Base-by-base conservation (phyloP, 108 stramenopile genomes). In the Cylindrotheca fusiformis region DNA sequence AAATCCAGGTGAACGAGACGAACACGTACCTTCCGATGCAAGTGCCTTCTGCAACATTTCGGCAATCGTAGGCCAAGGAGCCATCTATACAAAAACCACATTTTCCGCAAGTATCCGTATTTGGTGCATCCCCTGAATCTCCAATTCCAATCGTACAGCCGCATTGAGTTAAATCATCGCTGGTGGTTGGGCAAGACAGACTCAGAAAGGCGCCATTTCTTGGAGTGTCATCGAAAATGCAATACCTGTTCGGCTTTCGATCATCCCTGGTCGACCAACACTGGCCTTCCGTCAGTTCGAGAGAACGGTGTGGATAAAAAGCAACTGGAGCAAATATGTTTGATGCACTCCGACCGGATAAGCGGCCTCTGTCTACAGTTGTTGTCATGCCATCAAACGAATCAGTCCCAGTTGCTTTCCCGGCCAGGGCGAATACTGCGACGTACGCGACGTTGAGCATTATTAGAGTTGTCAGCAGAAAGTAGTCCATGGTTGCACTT, bases 81-180 rank as follows among this genome's bases (percentile, higher is more conserved):
- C 28, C 48, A 30, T 62, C 60, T 30, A 2, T 18, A 33, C 60
- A 62, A 25, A 62, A 62, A 17, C n/a, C 32, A 30, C 60, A 62
- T 3, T 22, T 21, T 6, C n/a, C 23, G 24, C 60, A 62, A 2
- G 60, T 62, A 29, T 33, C 20, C 19, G 60, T 62, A 29, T 62
- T 62, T 3, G 60, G 60, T 2, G 60, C 60, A 49, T 62, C 60
- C 23, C 26, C 47, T 12, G 48, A n/a, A 10, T 49, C 6, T 49
- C 60, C 60, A 27, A 62, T 30, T 36, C 60, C 60, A 18, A 62
- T 62, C 17, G 48, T 62, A 25, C 60, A 62, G 19, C 23, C 14
- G 24, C 60, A 62, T 21, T 62, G 26, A 18, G 19, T 20, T 14
- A 49, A 24, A 14, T 62, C 48, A 6, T 25, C 47, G 2, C n/a